Evolutionary conservation across 2,329 filamentous ascomycete genomes (phyloP), one percentile per base, ranked within the genome.

Genomic region (Stagonosporopsis rhizophila): DNA sequence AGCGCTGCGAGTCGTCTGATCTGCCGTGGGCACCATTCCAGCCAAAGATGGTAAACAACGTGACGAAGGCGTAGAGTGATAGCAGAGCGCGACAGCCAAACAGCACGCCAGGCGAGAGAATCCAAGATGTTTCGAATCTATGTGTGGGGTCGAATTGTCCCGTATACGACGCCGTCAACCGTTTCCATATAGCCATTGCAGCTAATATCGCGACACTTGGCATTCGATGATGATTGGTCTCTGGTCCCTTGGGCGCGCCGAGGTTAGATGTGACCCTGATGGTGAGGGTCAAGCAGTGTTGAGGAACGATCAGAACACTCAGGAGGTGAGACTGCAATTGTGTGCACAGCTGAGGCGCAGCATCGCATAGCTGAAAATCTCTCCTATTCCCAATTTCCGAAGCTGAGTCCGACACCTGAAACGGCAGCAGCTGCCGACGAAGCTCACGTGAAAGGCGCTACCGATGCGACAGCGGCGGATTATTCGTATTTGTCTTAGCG

Each of bases 81-180:
- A 78, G 59, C 38, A 76, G 49, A 11, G 83, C 83, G 59, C 88
- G 86, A 46, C 84, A 71, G 48, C 73, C 77, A 63, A 86, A 87
- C 44, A 94, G 81, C 1, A 82, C 67, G 66, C 82, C 82, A 0
- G 91, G 89, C 22, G 86, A 76, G n/a, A 96, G 76, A 8, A 93
- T 75, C 90, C 91, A 96, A 14, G 91, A 96, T 15, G 91, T 95
- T 74, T 87, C 85, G 77, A 90, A 92, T 55, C 88, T 85, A 75
- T 89, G 83, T 38, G 83, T 75, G 25, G 74, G 69, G 66, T 83
- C 81, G 56, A 79, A 77, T 15, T 48, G 52, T 19, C 58, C 64
- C 60, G 79, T 70, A 58, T 63, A 61, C 9, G 63, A 58, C 17
- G 59, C 44, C 23, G 62, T 56, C 40, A 69, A 58, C 22, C 62